Evolutionary conservation across 352 stramenopile genomes (phyloP), one percentile per base, ranked within the genome.

Genomic region (Phytopythium boreale): DNA sequence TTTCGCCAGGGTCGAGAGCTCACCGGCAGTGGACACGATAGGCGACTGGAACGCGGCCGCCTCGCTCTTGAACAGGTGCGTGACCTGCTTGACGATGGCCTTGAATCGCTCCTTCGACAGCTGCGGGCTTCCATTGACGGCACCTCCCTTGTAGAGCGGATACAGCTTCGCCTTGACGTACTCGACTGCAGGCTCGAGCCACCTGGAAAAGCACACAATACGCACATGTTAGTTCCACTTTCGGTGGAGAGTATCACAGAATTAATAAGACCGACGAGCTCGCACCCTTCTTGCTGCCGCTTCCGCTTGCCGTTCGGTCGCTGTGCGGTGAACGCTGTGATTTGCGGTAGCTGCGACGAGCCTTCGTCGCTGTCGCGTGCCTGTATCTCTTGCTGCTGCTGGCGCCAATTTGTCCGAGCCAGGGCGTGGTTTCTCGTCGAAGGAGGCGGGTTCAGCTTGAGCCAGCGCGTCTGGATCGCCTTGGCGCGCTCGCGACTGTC

Each of bases 151-250:
- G 74, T 93, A 93, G 3, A 89, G 61, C 1, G 87, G 87, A 59
- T 95, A 93, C 24, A 95, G 53, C 63, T 93, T 93, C 1, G 65
- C 68, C 47, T 93, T 95, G 14, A 93, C 82, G 37, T 93, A 92
- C 51, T 86, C 78, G n/a, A 93, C 78, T 11, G 82, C 82, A 12
- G 72, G 64, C 26, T 76, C 61, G 0, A 69, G 73, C 80, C 79
- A 90, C 17, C 76, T 88, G 41, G 29, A 66, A 37, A 59, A 27
- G 11, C 20, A 69, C 55, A 63, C n/a, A 55, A 22, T 1, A 41
- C 58, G 1, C 11, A 24, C 22, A 44, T 41, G 2, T 37, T 5
- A 66, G 22, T 50, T 11, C 24, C 2, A 15, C 24, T 19, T 9
- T 29, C 39, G 12, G 29, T 22, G 34, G 20, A 19, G 31, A 59